phyloP scores from a whole-genome alignment of 257 asterid genomes.

The Salvia hispanica region DNA sequence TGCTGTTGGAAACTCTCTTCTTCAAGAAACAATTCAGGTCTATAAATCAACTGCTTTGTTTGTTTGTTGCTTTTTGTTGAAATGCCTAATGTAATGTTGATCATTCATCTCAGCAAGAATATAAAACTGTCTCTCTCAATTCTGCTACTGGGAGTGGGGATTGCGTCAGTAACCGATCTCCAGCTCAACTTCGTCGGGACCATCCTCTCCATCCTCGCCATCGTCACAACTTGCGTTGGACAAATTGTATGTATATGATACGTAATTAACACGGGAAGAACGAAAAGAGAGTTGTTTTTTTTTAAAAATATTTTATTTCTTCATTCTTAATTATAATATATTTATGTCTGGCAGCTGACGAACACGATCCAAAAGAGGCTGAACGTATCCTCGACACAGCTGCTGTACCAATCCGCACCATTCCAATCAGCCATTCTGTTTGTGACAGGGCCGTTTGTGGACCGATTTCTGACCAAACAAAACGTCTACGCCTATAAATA shows the following conservation, averaged over 20 bases:
- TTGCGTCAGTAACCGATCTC: conserved; percentile 86
- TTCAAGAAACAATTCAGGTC: conserved; percentile 81
- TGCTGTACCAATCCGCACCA: conserved; percentile 89
- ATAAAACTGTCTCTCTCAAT: conserved; percentile 65
- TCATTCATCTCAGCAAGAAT: conserved; percentile 60
- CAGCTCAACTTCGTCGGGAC: conserved; percentile 92
- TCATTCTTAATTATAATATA: too few relatives aligned
- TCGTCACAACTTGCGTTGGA: conserved; percentile 84
- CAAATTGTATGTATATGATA: conserved; percentile 59
- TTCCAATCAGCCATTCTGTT: conserved; percentile 84
- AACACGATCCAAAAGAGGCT: conserved; percentile 89
- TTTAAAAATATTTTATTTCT: too few relatives aligned
- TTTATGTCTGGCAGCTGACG: conserved; percentile 55
- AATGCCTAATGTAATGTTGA: too few relatives aligned
- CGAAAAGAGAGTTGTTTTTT: too few relatives aligned
- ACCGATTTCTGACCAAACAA: conserved; percentile 67
- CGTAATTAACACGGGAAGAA: too few relatives aligned
- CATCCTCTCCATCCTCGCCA: conserved; percentile 76
- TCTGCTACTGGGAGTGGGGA: conserved; percentile 78
- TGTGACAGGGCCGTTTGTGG: conserved; percentile 70
- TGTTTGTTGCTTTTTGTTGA: too few relatives aligned
- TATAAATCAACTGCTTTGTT: too few relatives aligned
- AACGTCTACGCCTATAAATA: conserved; percentile 74
- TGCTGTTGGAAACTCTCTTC: conserved; percentile 74
- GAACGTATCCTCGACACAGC: conserved; percentile 78